Conservation (phyloP, 352 stramenopile genomes). For the Pythium utonaiense region DNA sequence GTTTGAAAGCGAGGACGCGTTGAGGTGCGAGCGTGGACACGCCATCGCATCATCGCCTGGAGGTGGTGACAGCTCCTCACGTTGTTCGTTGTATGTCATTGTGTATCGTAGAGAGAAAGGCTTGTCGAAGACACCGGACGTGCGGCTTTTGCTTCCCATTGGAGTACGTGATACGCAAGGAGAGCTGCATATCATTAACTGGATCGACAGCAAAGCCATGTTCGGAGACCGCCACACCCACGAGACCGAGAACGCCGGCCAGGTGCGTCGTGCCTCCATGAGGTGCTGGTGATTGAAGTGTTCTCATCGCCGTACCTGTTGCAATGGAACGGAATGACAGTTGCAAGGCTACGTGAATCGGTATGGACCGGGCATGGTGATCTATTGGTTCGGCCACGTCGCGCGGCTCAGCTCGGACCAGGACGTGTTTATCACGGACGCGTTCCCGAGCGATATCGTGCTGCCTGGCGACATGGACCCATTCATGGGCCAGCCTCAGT, state of each 20-base stretch:
- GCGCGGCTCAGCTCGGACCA: conserved; percentile 46
- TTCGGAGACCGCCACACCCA: conserved; percentile 80
- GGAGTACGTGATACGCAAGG: conserved; percentile 58
- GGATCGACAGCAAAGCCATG: conserved; percentile 91
- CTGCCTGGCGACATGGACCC: conserved; percentile 55
- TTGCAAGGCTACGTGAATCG: conserved; percentile 80
- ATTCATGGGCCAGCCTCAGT: conserved; percentile 15
- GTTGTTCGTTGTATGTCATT: not conserved
- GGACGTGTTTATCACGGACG: conserved; percentile 60
- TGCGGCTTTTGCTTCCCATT: conserved; percentile 74
- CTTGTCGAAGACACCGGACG: conserved; percentile 85
- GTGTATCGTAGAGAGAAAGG: conserved; percentile 55
- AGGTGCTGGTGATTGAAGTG: conserved; percentile 2
- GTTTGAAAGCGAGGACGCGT: conserved; percentile 81
- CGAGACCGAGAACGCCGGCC: conserved; percentile 67
- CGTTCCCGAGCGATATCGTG: conserved; percentile 49
- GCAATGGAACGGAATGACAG: conserved; percentile 27
- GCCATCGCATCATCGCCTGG: too few relatives aligned
- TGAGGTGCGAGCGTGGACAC: too few relatives aligned
- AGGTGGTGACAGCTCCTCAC: too few relatives aligned
- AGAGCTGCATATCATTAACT: conserved; percentile 69
- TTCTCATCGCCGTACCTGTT: not conserved
- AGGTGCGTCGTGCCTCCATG: conserved; percentile 22
- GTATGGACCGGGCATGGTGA: conserved; percentile 82
- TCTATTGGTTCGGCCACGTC: conserved; percentile 86